Percentiles rank a stretch among this genome's conserved stretches.
phyloP scores from a whole-genome alignment of 1,284 basidiomycete genomes.

The Coniophora puteana region DNA sequence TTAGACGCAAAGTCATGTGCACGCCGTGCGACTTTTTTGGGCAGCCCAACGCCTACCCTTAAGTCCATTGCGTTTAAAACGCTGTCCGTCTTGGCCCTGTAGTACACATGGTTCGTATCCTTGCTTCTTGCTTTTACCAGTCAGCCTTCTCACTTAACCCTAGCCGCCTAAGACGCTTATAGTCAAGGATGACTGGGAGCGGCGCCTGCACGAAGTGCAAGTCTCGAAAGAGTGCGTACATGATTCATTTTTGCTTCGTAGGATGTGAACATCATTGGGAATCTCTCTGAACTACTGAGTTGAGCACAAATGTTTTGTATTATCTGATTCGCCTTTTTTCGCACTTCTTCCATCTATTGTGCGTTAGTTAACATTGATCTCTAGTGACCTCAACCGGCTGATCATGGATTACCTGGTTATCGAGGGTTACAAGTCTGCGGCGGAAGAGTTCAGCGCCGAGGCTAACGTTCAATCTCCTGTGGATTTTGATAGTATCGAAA shows the following conservation, averaged over 20 bases:
- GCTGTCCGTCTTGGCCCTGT: constrained; percentile 7
- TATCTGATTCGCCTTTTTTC: constrained; percentile 55
- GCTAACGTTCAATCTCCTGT: constrained; percentile 74
- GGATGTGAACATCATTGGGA: constrained; percentile 76
- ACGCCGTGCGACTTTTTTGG: too few relatives aligned
- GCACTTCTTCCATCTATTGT: constrained; percentile 23
- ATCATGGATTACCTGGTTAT: constrained; percentile 98
- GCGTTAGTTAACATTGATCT: constrained; percentile 28
- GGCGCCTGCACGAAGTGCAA: constrained; percentile 67
- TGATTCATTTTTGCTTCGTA: constrained; percentile 14
- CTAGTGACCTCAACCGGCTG: constrained; percentile 88
- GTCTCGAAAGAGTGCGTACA: constrained; percentile 73
- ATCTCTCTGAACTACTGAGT: constrained; percentile 80
- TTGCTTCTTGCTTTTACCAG: constrained; percentile 4
- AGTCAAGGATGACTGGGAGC: constrained; percentile 72
- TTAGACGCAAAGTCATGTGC: too few relatives aligned
- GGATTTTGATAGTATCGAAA: constrained; percentile 91
- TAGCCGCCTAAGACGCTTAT: constrained; percentile 50
- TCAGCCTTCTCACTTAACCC: neutral
- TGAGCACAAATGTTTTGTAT: constrained; percentile 68
- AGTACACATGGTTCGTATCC: constrained; percentile 27
- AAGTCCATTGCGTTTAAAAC: constrained; percentile 26
- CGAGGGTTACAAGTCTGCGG: constrained; percentile 95
- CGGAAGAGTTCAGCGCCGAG: constrained; percentile 91
- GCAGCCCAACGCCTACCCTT: constrained; percentile 29